Evolutionary conservation across 495 filamentous ascomycete genomes (phyloP), one percentile per base, ranked within the genome.

Genomic region (Staphylotrichum tortipilum): DNA sequence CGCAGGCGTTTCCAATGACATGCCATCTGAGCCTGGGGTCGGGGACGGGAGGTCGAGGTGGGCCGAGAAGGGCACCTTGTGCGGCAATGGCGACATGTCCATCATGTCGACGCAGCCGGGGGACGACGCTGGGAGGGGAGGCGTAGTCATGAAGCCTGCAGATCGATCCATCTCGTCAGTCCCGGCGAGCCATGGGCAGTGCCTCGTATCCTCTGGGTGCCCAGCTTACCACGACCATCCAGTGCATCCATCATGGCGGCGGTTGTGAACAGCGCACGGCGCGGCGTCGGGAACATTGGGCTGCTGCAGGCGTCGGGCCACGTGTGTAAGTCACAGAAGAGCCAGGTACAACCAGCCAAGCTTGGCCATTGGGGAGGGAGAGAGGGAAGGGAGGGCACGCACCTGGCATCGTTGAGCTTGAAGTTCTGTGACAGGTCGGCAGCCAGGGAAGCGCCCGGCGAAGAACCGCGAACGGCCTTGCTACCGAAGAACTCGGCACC

Each of bases 371-470:
- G n/a, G n/a, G 4, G 19, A 23, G 15, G n/a, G 22, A 1, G 26
- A 28, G 46, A 34, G 37, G 19, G n/a, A 26, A 40, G 29, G 40
- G 18, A 22, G 35, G 58, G 23, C 53, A 73, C 67, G 65, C 63
- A 95, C 90, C 88, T 94, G 55, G 83, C 83, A 62, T 95, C 89
- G 49, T 72, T 80, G 55, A 95, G 83, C 56, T 89, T 89, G 59
- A 97, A 95, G 73, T 96, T 98, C 64, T 94, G 89, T 37, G 89
- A 95, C 57, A 96, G 76, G 66, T 97, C 92, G 37, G 89, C 89
- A 18, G 89, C 91, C 53, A 98, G 70, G 59, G 86, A 92, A 3
- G 88, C 81, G 26, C 88, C 86, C 8, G 92, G 92, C 33, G 92
- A 98, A 7, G 92, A 94, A 22, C 88, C 88, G 44, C 81, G 81